Conservation (phyloP, 371 early-diverging fungal genomes). For the Mucor ambiguus region DNA sequence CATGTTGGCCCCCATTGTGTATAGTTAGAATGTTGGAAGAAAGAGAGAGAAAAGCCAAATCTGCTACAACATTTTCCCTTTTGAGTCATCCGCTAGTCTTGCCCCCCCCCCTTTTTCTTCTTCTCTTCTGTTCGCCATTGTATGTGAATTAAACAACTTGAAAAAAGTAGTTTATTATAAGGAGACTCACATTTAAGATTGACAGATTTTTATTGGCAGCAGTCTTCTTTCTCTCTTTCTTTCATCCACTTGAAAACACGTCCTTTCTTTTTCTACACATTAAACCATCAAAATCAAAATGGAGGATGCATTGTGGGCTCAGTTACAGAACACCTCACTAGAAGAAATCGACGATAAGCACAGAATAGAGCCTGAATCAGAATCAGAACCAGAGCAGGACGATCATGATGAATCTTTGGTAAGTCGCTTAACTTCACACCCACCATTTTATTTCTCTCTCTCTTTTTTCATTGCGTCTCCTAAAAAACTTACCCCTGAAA, state of each 20-base stretch:
- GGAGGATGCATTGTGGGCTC: slow-evolving; percentile 43
- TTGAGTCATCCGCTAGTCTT: neutral
- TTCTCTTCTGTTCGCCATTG: slow-evolving; percentile 4
- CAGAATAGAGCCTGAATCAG: slow-evolving; percentile 25
- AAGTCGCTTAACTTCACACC: neutral
- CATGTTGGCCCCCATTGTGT: slow-evolving; percentile 56
- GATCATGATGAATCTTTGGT: slow-evolving; percentile 1
- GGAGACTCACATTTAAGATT: neutral
- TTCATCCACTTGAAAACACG: neutral
- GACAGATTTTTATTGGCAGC: slow-evolving; percentile 7
- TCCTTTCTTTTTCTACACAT: neutral
- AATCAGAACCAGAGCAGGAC: slow-evolving; percentile 21
- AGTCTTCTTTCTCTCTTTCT: slow-evolving; percentile 8
- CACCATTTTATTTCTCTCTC: neutral
- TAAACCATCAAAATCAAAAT: slow-evolving; percentile 17
- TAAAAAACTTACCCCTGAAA: neutral
- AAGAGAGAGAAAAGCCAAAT: neutral
- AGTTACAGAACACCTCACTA: slow-evolving; percentile 29
- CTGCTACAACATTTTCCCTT: neutral
- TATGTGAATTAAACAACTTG: slow-evolving; percentile 3
- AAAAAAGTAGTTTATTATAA: neutral
- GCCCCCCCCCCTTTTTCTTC: neutral
- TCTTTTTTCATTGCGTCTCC: neutral
- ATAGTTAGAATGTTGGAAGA: neutral
- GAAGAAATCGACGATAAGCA: slow-evolving; percentile 25